Evolutionary conservation across 1,139 yeast species (phyloP).

Genomic region (Pichia norvegensis): DNA sequence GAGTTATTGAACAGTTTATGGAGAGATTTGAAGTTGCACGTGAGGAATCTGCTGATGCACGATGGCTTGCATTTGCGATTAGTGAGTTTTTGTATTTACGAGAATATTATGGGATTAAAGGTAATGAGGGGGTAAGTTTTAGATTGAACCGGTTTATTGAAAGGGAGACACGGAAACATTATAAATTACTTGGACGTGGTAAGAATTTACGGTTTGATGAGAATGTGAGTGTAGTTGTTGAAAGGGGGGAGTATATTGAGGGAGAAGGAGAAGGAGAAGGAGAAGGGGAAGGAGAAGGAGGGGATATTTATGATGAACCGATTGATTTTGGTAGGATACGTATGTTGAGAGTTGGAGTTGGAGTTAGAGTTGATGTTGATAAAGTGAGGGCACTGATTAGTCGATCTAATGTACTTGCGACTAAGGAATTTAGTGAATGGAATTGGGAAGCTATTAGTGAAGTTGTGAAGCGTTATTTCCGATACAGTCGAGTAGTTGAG

Average conservation of each 20-base stretch:
- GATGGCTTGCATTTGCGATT: slow-evolving; percentile 33
- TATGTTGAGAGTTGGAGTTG: background rate
- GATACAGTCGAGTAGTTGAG: slow-evolving; percentile 64
- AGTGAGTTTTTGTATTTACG: slow-evolving; percentile 56
- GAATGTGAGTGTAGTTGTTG: slow-evolving; percentile 67
- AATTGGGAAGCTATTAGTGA: slow-evolving; percentile 69
- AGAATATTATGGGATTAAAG: background rate
- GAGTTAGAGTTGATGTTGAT: background rate
- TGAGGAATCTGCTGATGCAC: background rate
- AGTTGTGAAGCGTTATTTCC: slow-evolving; percentile 71
- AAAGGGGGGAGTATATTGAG: slow-evolving; percentile 85
- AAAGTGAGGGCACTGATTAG: slow-evolving; percentile 28
- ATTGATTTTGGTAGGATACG: background rate
- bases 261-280: slow-evolving; percentile 56
- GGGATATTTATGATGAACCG: background rate
- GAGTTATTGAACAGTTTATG: no score
- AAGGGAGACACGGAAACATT: slow-evolving; percentile 21
- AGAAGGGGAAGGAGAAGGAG: slow-evolving; percentile 43
- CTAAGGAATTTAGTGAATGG: slow-evolving; percentile 82
- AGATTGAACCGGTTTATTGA: slow-evolving; percentile 23
- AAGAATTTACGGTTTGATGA: no score
- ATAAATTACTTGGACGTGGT: slow-evolving; percentile 34
- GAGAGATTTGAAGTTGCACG: background rate
- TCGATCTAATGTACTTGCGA: slow-evolving; percentile 63
- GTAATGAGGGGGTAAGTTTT: slow-evolving; percentile 18